Evolutionary conservation across 2,329 filamentous ascomycete genomes (phyloP).

Genomic region (Colletotrichum sp.): DNA sequence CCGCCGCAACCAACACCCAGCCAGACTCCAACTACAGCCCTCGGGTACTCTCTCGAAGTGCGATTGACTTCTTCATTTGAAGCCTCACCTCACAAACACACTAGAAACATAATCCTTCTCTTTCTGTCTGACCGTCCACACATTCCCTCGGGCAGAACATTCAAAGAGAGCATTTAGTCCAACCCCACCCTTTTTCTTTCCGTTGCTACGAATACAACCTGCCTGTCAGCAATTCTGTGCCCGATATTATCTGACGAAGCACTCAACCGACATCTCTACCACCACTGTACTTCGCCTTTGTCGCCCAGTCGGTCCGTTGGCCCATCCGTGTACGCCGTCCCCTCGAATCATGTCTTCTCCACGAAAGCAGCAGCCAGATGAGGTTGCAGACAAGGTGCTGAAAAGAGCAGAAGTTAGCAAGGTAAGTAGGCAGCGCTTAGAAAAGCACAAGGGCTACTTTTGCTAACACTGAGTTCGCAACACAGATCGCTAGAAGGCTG

Average conservation of each 20-base stretch:
- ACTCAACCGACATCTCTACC: not conserved
- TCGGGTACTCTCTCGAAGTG: not conserved
- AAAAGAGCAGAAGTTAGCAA: slow-evolving; percentile 78
- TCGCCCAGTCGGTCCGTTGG: not conserved
- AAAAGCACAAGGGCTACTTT: not conserved
- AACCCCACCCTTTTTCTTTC: not conserved
- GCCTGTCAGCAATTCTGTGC: not conserved
- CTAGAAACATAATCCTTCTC: not conserved
- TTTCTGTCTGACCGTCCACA: not conserved
- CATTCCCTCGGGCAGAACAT: not conserved
- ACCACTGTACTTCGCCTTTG: not conserved
- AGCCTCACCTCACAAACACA: not conserved
- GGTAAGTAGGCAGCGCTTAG: slow-evolving; percentile 49
- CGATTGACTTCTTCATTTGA: not conserved
- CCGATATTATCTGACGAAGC: not conserved
- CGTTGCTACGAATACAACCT: not conserved
- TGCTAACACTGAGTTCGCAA: slow-evolving; percentile 3
- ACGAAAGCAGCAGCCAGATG: slow-evolving; percentile 67
- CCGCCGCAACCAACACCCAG: not conserved
- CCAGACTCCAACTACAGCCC: not conserved
- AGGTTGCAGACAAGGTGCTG: slow-evolving; percentile 71
- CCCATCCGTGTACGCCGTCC: not conserved
- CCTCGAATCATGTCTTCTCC: slow-evolving; percentile 60
- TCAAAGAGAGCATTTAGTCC: not conserved
- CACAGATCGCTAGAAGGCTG: slow-evolving; percentile 87